A percentile compares a stretch with the other conserved stretches of the same genome.
Conservation (phyloP, 139 green algal species). For the Bryopsis sp. region DNA sequence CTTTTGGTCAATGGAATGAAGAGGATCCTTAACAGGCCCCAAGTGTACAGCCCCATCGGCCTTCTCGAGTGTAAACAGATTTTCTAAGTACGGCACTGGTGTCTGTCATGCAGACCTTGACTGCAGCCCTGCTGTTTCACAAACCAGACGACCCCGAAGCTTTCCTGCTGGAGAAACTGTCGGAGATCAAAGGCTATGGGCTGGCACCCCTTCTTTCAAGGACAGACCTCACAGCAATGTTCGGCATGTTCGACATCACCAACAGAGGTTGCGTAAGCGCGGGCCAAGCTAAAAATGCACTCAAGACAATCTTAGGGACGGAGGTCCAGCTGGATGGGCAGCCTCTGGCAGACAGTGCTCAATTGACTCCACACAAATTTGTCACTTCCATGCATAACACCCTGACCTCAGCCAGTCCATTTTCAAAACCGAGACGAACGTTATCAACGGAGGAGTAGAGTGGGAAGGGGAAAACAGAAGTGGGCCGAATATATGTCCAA, state of each 20-base stretch:
- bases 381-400: too few species aligned
- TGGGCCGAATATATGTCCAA: too few species aligned
- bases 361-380: too few species aligned
- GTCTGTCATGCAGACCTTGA: slow-evolving; percentile 7
- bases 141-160: slow-evolving; percentile 17
- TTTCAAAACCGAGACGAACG: too few species aligned
- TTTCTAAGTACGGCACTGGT: background rate
- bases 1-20: too few species aligned
- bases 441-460: too few species aligned
- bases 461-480: too few species aligned
- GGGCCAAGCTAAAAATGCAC: slow-evolving; percentile 10
- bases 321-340: background rate
- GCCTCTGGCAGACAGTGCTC: too few species aligned
- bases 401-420: too few species aligned
- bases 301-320: slow-evolving; percentile 1
- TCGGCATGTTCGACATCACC: slow-evolving; percentile 22
- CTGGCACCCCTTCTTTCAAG: slow-evolving; percentile 8
- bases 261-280: slow-evolving; percentile 6
- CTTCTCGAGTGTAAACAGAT: too few species aligned
- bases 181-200: slow-evolving; percentile 1
- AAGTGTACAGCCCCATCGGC: too few species aligned
- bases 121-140: slow-evolving; percentile 17
- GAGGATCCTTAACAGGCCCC: too few species aligned
- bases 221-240: slow-evolving; percentile 14
- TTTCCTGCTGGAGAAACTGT: slow-evolving; percentile 14